Conservation (phyloP, 164 flowering plant species). For the Vitis amurensis region DNA sequence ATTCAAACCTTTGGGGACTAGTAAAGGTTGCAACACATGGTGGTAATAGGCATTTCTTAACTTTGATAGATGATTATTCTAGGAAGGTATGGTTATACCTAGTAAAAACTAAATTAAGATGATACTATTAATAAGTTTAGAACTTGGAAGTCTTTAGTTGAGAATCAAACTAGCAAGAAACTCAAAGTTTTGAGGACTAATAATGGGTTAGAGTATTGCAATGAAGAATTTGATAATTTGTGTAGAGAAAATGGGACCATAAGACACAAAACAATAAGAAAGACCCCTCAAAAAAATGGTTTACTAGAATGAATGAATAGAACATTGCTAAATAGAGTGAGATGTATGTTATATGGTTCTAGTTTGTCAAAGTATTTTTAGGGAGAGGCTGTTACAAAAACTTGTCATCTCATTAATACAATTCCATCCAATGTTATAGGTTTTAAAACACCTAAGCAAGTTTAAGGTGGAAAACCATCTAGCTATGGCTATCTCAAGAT, state of each 20-base stretch:
- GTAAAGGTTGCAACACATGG: neutral
- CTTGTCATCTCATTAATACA: neutral
- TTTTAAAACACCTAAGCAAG: neutral
- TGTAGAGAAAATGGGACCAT: neutral
- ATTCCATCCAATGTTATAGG: neutral
- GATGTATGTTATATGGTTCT: neutral
- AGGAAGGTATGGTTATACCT: neutral
- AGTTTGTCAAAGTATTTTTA: neutral
- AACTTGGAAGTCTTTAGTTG: conserved; percentile 2
- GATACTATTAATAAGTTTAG: neutral
- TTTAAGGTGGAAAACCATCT: neutral
- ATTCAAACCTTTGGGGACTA: conserved; percentile 20
- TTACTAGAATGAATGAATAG: neutral
- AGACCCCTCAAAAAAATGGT: conserved; percentile 8
- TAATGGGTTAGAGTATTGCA: neutral
- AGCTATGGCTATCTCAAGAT: neutral
- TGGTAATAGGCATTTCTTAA: too few species aligned
- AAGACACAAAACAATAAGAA: neutral
- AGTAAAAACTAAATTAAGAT: neutral
- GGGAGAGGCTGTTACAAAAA: conserved; percentile 1
- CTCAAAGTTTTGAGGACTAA: neutral
- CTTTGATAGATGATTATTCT: too few species aligned
- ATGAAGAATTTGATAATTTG: neutral
- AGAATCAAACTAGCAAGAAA: neutral
- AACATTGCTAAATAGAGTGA: neutral